phyloP scores from a whole-genome alignment of 2,329 filamentous ascomycete genomes.

The Colletotrichum costaricense region DNA sequence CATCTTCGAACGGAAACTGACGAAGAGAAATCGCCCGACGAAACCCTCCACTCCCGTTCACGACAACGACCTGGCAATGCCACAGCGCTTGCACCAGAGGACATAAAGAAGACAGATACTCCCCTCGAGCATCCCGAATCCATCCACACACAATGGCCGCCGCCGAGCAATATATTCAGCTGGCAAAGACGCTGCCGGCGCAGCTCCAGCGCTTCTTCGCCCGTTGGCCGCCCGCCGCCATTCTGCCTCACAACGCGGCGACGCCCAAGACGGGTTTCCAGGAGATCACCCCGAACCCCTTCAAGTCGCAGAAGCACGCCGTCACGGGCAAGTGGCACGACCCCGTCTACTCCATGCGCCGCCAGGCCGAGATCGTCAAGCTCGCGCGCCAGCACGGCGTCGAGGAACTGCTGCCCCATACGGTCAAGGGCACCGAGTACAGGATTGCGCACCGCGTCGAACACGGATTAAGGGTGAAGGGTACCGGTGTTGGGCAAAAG shows the following conservation, averaged over 20 bases:
- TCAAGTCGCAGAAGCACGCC: slow-evolving; percentile 82
- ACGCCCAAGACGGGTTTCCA: slow-evolving; percentile 63
- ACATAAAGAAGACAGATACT: slow-evolving; percentile 2
- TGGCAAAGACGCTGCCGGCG: slow-evolving; percentile 79
- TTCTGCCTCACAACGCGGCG: slow-evolving; percentile 59
- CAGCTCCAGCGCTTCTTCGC: slow-evolving; percentile 89
- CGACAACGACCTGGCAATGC: neutral
- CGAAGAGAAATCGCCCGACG: neutral
- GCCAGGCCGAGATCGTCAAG: slow-evolving; percentile 92
- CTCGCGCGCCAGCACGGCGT: slow-evolving; percentile 83
- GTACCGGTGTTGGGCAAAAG: slow-evolving; percentile 89
- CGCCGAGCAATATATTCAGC: slow-evolving; percentile 55
- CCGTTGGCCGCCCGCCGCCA: slow-evolving; percentile 81
- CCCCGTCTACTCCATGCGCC: slow-evolving; percentile 83
- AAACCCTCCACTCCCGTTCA: neutral
- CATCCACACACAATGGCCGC: slow-evolving; percentile 19
- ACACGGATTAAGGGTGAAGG: slow-evolving; percentile 86
- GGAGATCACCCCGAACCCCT: slow-evolving; percentile 77
- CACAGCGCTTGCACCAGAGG: neutral
- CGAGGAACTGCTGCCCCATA: slow-evolving; percentile 82
- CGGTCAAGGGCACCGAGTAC: slow-evolving; percentile 79
- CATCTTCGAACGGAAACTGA: slow-evolving; percentile 5
- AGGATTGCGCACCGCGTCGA: slow-evolving; percentile 79
- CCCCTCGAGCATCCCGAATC: too few relatives aligned
- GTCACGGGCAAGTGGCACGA: slow-evolving; percentile 85